These are phyloP conservation scores for Naganishia antarctica DNA, from an alignment of 768 basidiomycete genomes.

Conservation along the genomic window DNA sequence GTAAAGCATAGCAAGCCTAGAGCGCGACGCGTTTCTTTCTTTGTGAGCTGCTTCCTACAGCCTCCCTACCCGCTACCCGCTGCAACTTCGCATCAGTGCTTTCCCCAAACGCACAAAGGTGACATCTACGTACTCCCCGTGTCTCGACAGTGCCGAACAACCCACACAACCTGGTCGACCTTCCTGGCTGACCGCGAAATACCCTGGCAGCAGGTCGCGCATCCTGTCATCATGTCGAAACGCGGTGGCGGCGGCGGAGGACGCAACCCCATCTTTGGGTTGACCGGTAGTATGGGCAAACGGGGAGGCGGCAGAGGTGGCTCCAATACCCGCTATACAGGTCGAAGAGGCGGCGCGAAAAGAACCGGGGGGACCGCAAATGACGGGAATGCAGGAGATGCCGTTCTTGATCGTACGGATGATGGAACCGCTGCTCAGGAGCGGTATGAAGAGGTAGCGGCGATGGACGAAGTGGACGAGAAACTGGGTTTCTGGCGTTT, in stretches of 20 bases:
- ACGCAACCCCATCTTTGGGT: slow-evolving; percentile 35
- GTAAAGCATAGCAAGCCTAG: too few species aligned
- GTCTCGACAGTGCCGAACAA: too few species aligned
- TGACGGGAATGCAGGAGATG: slow-evolving; percentile 38
- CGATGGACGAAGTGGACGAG: slow-evolving; percentile 85
- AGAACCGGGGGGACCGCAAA: slow-evolving; percentile 54
- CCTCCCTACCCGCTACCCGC: too few species aligned
- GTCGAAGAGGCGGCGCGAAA: slow-evolving; percentile 31
- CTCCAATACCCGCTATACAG: slow-evolving; percentile 46
- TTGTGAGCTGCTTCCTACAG: too few species aligned
- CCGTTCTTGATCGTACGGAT: slow-evolving; percentile 53
- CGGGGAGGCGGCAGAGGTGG: slow-evolving; percentile 42
- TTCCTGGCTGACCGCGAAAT: not conserved
- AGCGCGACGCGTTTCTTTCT: too few species aligned
- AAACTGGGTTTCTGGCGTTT: slow-evolving; percentile 80
- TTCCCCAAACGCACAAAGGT: too few species aligned
- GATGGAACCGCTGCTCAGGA: slow-evolving; percentile 84
- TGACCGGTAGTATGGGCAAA: slow-evolving; percentile 32
- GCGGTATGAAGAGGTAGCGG: slow-evolving; percentile 69
- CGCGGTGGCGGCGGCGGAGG: slow-evolving; percentile 16
- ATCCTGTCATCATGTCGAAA: slow-evolving; percentile 14
- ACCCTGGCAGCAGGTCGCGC: not conserved
- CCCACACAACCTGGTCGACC: too few species aligned
- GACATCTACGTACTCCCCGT: too few species aligned
- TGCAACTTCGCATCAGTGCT: too few species aligned